Conservation (phyloP, 345 rosid genomes). For the Salix caprea region DNA sequence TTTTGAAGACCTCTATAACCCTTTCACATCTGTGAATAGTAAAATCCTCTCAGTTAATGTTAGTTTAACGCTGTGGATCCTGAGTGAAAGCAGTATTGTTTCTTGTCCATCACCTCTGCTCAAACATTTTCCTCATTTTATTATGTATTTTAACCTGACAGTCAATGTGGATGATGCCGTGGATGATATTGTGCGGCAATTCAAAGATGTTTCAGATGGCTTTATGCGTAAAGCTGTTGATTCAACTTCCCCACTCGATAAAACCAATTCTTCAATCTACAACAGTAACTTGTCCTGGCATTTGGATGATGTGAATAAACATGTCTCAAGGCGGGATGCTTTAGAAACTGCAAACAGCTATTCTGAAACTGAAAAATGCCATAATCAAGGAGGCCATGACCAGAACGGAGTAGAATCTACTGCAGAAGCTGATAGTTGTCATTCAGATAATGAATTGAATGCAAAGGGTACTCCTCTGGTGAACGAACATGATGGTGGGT, state of each 20-base stretch:
- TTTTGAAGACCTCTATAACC: neutral
- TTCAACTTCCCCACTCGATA: constrained; percentile 43
- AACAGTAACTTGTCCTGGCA: constrained; percentile 56
- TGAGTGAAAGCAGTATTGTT: neutral
- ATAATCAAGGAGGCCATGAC: constrained; percentile 40
- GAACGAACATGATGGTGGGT: constrained; percentile 41
- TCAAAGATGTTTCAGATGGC: constrained; percentile 92
- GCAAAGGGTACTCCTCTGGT: constrained; percentile 43
- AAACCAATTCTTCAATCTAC: constrained; percentile 26
- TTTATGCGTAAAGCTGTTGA: constrained; percentile 73
- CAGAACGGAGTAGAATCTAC: constrained; percentile 44
- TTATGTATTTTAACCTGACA: constrained; percentile 26
- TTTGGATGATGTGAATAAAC: constrained; percentile 50
- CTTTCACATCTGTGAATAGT: neutral
- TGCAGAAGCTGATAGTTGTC: constrained; percentile 55
- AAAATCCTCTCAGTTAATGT: neutral
- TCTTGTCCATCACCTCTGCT: neutral
- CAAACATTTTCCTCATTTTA: neutral
- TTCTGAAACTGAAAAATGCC: constrained; percentile 66
- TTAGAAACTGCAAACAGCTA: constrained; percentile 51
- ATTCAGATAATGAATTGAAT: constrained; percentile 78
- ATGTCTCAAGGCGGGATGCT: constrained; percentile 37
- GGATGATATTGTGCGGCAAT: constrained; percentile 89
- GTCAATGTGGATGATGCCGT: constrained; percentile 98
- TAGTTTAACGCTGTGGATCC: neutral